Conservation (phyloP, 2,329 filamentous ascomycete genomes). For the Arthrobotrys iridis region DNA sequence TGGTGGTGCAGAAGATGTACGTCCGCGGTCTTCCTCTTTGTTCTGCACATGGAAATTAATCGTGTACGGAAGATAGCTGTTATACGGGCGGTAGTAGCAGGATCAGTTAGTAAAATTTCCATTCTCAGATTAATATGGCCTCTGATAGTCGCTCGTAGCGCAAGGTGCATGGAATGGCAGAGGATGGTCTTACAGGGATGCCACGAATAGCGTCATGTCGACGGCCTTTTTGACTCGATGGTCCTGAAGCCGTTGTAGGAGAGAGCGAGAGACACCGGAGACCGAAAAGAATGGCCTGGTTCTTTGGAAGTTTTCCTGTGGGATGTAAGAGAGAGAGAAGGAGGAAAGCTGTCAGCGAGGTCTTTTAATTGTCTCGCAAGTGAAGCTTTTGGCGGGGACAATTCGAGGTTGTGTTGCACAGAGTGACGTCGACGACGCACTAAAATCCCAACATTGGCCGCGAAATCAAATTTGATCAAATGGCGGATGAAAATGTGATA, state of each 20-base stretch:
- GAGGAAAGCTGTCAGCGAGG: background rate
- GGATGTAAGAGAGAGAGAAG: background rate
- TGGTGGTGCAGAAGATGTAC: slow-evolving; percentile 64
- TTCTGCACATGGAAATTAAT: slow-evolving; percentile 80
- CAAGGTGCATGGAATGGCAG: slow-evolving; percentile 32
- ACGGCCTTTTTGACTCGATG: background rate
- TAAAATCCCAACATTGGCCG: background rate
- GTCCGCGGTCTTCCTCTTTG: slow-evolving; percentile 57
- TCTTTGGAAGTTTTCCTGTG: background rate
- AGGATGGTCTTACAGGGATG: slow-evolving; percentile 63
- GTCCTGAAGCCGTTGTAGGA: slow-evolving; percentile 1
- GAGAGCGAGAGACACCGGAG: background rate
- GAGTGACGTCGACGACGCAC: slow-evolving; percentile 37
- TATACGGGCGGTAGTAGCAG: background rate
- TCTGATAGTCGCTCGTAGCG: slow-evolving; percentile 47
- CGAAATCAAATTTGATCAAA: background rate
- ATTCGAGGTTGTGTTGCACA: slow-evolving; percentile 25
- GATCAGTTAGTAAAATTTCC: background rate
- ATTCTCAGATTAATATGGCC: background rate
- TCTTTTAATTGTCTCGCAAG: slow-evolving; percentile 7
- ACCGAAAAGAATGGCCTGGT: background rate
- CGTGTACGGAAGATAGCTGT: slow-evolving; percentile 92
- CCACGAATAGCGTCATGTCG: slow-evolving; percentile 67
- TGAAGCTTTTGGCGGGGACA: slow-evolving; percentile 16
- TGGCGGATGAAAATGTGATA: background rate